A percentile compares a stretch with the other conserved stretches of the same genome.
phyloP scores from a whole-genome alignment of 2,329 filamentous ascomycete genomes.

The Dactylellina drechsleri region DNA sequence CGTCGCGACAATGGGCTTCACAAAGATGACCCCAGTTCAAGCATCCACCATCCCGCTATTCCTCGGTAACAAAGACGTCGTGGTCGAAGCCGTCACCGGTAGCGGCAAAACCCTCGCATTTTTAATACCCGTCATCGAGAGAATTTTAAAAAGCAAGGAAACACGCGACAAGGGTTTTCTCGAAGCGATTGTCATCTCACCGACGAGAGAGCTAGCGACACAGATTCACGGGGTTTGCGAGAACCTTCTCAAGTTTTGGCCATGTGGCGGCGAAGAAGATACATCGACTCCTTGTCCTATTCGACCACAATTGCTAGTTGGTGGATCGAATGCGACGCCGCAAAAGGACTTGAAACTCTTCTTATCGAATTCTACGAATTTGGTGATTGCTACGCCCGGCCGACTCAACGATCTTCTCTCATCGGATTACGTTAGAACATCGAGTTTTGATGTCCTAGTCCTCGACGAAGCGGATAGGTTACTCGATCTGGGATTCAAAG shows the following conservation, averaged over 20 bases:
- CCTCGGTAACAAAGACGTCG: conserved; percentile 88
- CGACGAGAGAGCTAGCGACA: conserved; percentile 85
- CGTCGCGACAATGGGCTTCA: conserved; percentile 83
- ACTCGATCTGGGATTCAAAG: conserved; percentile 92
- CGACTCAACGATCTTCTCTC: conserved; percentile 86
- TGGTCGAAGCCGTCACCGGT: conserved; percentile 91
- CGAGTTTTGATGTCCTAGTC: conserved; percentile 89
- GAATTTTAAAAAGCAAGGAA: conserved; percentile 71
- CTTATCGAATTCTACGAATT: conserved; percentile 82
- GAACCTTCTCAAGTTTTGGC: conserved; percentile 79
- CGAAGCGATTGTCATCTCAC: conserved; percentile 88
- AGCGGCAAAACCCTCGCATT: conserved; percentile 91
- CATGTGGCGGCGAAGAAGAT: conserved; percentile 60
- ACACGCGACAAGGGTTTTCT: conserved; percentile 81
- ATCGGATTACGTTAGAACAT: conserved; percentile 86
- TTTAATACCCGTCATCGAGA: conserved; percentile 82
- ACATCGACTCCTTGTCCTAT: conserved; percentile 61
- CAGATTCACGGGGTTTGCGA: conserved; percentile 87
- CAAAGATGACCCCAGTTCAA: conserved; percentile 92
- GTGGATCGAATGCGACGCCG: conserved; percentile 78
- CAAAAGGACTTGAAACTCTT: conserved; percentile 89
- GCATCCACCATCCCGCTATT: conserved; percentile 89
- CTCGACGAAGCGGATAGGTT: conserved; percentile 94
- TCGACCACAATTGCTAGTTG: conserved; percentile 86
- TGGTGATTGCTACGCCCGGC: conserved; percentile 90